Base-by-base conservation (phyloP, 139 green algal genomes). In the Gonium pectorale region DNA sequence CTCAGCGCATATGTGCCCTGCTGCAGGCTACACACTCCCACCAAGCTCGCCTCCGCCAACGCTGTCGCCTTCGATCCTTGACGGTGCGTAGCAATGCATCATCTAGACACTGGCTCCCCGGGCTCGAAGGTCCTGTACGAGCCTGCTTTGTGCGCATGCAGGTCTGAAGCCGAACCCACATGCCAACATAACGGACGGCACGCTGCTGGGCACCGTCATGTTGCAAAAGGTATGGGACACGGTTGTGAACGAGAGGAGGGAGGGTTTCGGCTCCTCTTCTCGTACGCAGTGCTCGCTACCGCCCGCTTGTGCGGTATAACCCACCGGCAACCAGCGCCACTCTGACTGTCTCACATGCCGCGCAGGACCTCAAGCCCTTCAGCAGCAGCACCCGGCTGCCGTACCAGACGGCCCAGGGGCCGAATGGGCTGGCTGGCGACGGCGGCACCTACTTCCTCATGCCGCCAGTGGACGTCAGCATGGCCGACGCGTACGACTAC, bases 351-450 rank as follows among this genome's bases (percentile, higher is more conserved):
- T n/a, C n/a, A n/a, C n/a, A 5, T 37, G 15, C 19, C 5, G 4
- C 44, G 38, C 79, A 85, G 79, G 79, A 85, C 64, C 63, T 85
- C 3, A 85, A 85, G 64, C 79, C 79, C 26, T 85, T 85, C 64
- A 85, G 79, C 79, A 85, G 79, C 79, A 85, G 79, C 79, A 75
- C 63, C 21, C 79, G 79, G 6, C 51, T 85, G 63, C 79, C 79
- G 21, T 46, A 85, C 51, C 64, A 75, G 64, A 49, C 43, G n/a
- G 31, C n/a, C 15, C n/a, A n/a, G n/a, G n/a, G n/a, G n/a, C n/a
- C n/a, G n/a, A n/a, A n/a, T n/a, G n/a, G n/a, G n/a, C n/a, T n/a
- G n/a, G n/a, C n/a, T n/a, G n/a, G n/a, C n/a, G 27, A 0, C 15
- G 41, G 17, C 22, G 27, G 27, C 68, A 29, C 7, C 31, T 38